Evolutionary conservation across 768 basidiomycete species (phyloP).

Genomic region (Cystobasidiopsis lactophilus): DNA sequence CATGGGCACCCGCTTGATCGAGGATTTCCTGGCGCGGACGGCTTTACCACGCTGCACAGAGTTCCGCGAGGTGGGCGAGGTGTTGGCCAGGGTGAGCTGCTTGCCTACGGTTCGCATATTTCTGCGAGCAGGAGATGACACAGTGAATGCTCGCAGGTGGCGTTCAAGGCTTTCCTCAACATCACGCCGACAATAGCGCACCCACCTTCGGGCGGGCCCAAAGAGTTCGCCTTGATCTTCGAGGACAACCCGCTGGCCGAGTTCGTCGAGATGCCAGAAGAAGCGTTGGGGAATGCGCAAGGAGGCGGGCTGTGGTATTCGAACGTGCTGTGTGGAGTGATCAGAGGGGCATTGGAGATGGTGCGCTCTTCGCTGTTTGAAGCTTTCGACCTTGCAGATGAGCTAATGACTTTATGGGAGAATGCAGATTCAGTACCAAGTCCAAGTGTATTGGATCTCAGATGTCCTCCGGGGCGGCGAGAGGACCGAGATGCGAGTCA

Average conservation of each 20-base stretch:
- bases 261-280: slow-evolving; percentile 88
- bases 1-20: slow-evolving; percentile 84
- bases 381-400: neutral
- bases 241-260: slow-evolving; percentile 95
- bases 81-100: slow-evolving; percentile 56
- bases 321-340: slow-evolving; percentile 82
- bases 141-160: slow-evolving; percentile 62
- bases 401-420: neutral
- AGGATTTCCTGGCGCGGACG: slow-evolving; percentile 88
- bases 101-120: neutral
- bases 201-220: slow-evolving; percentile 26
- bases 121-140: neutral
- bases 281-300: slow-evolving; percentile 33
- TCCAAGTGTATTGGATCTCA: slow-evolving; percentile 65
- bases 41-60: slow-evolving; percentile 76
- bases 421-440: slow-evolving; percentile 87
- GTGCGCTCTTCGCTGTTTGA: slow-evolving; percentile 27
- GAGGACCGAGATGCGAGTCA: slow-evolving; percentile 76
- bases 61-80: slow-evolving; percentile 85
- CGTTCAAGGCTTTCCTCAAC: slow-evolving; percentile 93
- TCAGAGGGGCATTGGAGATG: slow-evolving; percentile 89
- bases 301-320: slow-evolving; percentile 80
- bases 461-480: slow-evolving; percentile 86
- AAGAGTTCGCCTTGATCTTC: slow-evolving; percentile 52
- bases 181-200: slow-evolving; percentile 66